Conservation (phyloP, 805 yeast genomes). For the Kuraishia cidri region DNA sequence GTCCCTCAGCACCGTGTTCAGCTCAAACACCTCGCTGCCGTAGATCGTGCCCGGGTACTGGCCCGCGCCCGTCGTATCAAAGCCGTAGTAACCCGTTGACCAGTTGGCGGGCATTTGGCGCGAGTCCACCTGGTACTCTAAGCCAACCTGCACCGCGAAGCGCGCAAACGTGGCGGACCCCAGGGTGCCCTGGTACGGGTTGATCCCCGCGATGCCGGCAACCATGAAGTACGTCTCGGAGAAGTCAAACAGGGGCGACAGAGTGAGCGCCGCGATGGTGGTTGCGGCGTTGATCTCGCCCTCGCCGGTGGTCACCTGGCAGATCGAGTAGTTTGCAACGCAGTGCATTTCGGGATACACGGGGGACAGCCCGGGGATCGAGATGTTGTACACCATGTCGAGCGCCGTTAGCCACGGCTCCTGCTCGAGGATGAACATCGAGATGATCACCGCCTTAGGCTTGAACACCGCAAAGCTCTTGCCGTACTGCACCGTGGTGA, state of each 20-base stretch:
- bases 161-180: conserved; percentile 46
- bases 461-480: conserved; percentile 17
- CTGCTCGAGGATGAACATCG: conserved; percentile 46
- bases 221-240: conserved; percentile 44
- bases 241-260: conserved; percentile 42
- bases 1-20: conserved; percentile 42
- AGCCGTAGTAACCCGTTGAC: conserved; percentile 44
- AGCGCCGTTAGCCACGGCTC: conserved; percentile 41
- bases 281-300: conserved; percentile 54
- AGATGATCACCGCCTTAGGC: conserved; percentile 48
- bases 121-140: conserved; percentile 42
- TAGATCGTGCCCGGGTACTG: conserved; percentile 39
- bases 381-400: conserved; percentile 41
- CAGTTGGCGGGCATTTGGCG: conserved; percentile 32
- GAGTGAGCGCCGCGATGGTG: conserved; percentile 36
- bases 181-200: conserved; percentile 37
- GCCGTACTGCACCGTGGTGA: conserved; percentile 4
- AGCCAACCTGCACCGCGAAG: conserved; percentile 45
- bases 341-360: conserved; percentile 49
- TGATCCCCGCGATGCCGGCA: conserved; percentile 52
- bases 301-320: conserved; percentile 51
- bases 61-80: conserved; percentile 34
- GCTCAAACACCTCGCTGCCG: conserved; percentile 50
- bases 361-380: conserved; percentile 62
- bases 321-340: conserved; percentile 37